Percentiles rank a stretch among this genome's conserved stretches.
phyloP scores from a whole-genome alignment of 2,329 filamentous ascomycete genomes.

The Shiraia sp. region DNA sequence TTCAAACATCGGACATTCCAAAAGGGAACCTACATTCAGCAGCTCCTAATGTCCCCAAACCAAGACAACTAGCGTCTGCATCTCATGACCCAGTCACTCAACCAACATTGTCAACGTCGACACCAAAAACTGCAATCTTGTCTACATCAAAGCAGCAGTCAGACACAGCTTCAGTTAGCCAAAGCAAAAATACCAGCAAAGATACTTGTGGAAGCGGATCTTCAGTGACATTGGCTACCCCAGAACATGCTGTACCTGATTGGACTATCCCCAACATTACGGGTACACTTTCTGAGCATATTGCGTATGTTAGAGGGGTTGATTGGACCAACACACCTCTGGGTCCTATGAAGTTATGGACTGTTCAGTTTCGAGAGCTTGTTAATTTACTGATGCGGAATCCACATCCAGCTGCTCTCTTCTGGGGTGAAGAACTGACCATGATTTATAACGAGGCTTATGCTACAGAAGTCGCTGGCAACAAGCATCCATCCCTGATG shows the following conservation, averaged over 20 bases:
- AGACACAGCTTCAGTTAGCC: slow-evolving; percentile 7
- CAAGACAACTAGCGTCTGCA: slow-evolving; percentile 1
- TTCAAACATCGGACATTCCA: slow-evolving; percentile 20
- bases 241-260: slow-evolving; percentile 30
- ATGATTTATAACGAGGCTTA: slow-evolving; percentile 47
- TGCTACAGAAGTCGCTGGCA: slow-evolving; percentile 35
- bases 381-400: slow-evolving; percentile 37
- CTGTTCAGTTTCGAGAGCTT: slow-evolving; percentile 51
- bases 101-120: slow-evolving; percentile 6
- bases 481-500: slow-evolving; percentile 35
- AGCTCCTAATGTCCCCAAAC: neutral
- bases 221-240: slow-evolving; percentile 25
- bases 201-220: slow-evolving; percentile 18
- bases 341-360: slow-evolving; percentile 54
- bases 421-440: slow-evolving; percentile 50
- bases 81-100: slow-evolving; percentile 5
- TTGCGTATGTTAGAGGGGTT: slow-evolving; percentile 46
- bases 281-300: slow-evolving; percentile 35
- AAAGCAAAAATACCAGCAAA: slow-evolving; percentile 22
- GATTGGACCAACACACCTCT: slow-evolving; percentile 55
- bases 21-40: slow-evolving; percentile 9
- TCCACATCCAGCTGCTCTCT: slow-evolving; percentile 33
- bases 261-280: slow-evolving; percentile 27
- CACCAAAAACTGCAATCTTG: slow-evolving; percentile 1
- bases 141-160: slow-evolving; percentile 6